Base-by-base conservation (phyloP, 2,329 filamentous ascomycete species). In the Lachnellula subtilissima region DNA sequence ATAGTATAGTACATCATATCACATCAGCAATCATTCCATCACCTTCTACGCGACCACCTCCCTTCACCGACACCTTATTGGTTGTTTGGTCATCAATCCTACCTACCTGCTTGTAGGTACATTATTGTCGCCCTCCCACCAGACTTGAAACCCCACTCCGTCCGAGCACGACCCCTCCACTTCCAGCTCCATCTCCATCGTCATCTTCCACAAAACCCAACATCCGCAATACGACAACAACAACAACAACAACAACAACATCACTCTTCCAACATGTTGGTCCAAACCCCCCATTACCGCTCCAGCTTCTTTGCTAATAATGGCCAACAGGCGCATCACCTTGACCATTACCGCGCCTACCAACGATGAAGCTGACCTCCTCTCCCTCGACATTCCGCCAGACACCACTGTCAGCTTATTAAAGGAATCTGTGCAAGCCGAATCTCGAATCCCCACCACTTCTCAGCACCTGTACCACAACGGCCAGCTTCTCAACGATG, bases 391-490 rank as follows among this genome's bases (percentile, higher is more conserved):
- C 66, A 85, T 96, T 63, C 87, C 88, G 59, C 80, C 85, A 43
- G 89, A 90, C 67, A 91, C 94, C 79, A 90, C 89, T 48, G 75
- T 97, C 65, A 86, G 86, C 67, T 87, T 91, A 52, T 82, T 99
- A 63, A 96, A 96, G 73, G 88, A 86, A 69, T 89, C 91, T 69
- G 88, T 99, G 70, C 84, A 94, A 71, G 88, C 85, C 73, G 93
- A 97, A 74, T 87, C 87, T 49, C 78, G 78, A 65, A 86, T 96
- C 64, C 83, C 88, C 28, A 81, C 85, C 17, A 77, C 79, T 46
- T 80, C 87, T 48, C 91, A 97, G 72, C 86, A 91, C 69, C 86
- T 97, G 69, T 95, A 94, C 74, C 88, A 93, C 75, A 95, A 97
- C 71, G 94, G 93, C 62, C 83, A 84, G 62, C 82, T 92, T 43